Percentiles rank a stretch among this genome's conserved stretches.
phyloP scores from a whole-genome alignment of 2,329 filamentous ascomycete species.

The Daldinia sp. region DNA sequence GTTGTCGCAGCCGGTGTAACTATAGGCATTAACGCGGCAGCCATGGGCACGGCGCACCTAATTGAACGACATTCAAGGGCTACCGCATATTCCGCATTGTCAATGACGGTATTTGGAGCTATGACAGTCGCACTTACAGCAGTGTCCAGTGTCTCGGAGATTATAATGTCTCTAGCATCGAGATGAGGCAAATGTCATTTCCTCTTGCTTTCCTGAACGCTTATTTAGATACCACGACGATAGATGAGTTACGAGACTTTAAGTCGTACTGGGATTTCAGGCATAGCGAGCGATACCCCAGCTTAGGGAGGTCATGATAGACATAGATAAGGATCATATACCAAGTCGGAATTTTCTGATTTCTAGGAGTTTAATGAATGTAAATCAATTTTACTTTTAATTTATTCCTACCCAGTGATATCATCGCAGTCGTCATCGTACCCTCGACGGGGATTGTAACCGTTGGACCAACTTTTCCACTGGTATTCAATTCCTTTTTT shows the following conservation, averaged over 20 bases:
- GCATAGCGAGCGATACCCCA: slow-evolving; percentile 39
- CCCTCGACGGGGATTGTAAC: slow-evolving; percentile 18
- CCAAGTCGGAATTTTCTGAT: background rate
- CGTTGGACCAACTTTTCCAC: slow-evolving; percentile 9
- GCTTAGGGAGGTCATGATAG: slow-evolving; percentile 17
- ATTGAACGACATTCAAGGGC: slow-evolving; percentile 66
- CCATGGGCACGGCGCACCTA: slow-evolving; percentile 70
- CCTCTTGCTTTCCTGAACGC: background rate
- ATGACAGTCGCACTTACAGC: slow-evolving; percentile 68
- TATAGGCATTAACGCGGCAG: slow-evolving; percentile 69
- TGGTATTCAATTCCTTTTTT: background rate
- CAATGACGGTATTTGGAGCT: slow-evolving; percentile 69
- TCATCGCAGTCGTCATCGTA: slow-evolving; percentile 18
- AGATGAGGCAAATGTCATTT: slow-evolving; percentile 34
- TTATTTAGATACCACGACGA: slow-evolving; percentile 14
- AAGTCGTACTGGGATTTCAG: slow-evolving; percentile 26
- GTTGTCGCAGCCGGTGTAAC: slow-evolving; percentile 64
- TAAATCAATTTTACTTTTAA: background rate
- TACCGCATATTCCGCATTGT: slow-evolving; percentile 67
- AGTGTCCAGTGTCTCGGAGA: slow-evolving; percentile 58
- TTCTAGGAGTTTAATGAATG: slow-evolving; percentile 15
- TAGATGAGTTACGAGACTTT: slow-evolving; percentile 24
- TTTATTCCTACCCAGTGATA: slow-evolving; percentile 4
- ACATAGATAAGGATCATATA: background rate
- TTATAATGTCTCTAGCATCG: slow-evolving; percentile 53